These are phyloP conservation scores for Colletotrichum sp. DNA, from an alignment of 2,329 filamentous ascomycete species.

Conservation along the genomic window DNA sequence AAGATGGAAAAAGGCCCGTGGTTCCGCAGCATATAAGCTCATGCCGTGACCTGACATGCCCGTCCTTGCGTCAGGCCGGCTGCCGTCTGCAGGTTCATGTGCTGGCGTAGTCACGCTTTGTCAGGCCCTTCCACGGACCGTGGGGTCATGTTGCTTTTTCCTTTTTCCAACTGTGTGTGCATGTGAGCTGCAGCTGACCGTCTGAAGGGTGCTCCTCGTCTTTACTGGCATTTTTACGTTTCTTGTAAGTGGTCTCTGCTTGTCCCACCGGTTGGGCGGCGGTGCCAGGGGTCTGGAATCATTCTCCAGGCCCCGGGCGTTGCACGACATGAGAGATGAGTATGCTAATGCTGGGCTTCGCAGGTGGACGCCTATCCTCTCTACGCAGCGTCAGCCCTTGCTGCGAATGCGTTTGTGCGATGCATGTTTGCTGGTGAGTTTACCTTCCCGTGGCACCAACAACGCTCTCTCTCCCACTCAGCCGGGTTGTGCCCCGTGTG, in stretches of 20 bases:
- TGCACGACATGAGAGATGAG: neutral
- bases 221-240: slow-evolving; percentile 91
- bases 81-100: slow-evolving; percentile 9
- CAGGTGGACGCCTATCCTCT: slow-evolving; percentile 77
- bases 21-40: neutral
- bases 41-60: slow-evolving; percentile 8
- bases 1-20: slow-evolving; percentile 17
- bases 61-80: slow-evolving; percentile 2
- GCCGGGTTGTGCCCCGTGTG: slow-evolving; percentile 20
- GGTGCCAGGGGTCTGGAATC: slow-evolving; percentile 20
- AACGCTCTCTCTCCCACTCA: slow-evolving; percentile 20
- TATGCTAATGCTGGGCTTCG: slow-evolving; percentile 22
- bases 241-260: slow-evolving; percentile 62
- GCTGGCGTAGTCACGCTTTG: slow-evolving; percentile 33
- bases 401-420: slow-evolving; percentile 82
- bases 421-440: slow-evolving; percentile 72
- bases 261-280: neutral
- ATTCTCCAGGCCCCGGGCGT: slow-evolving; percentile 5
- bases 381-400: slow-evolving; percentile 79
- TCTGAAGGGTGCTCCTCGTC: slow-evolving; percentile 70
- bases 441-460: slow-evolving; percentile 20
- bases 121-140: slow-evolving; percentile 22
- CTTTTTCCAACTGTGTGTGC: slow-evolving; percentile 10
- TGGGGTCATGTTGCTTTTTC: slow-evolving; percentile 30
- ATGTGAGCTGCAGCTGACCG: slow-evolving; percentile 34